Evolutionary conservation across 495 filamentous ascomycete species (phyloP).

Genomic region (Viridothelium virens): DNA sequence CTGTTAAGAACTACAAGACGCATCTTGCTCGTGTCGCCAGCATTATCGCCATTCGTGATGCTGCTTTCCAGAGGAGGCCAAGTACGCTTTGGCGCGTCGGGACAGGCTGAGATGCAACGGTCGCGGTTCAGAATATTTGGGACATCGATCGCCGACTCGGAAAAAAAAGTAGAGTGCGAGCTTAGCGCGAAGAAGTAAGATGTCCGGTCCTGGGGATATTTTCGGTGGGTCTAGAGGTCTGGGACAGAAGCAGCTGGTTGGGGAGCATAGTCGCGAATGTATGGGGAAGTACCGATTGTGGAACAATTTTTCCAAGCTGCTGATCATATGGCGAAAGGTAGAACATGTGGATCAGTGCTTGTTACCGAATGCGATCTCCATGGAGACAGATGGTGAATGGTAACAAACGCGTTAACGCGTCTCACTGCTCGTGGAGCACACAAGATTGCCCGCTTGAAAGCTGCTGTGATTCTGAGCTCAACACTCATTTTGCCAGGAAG

Average conservation of each 20-base stretch:
- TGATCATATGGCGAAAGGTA: too few species aligned
- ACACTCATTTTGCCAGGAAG: slow-evolving; percentile 60
- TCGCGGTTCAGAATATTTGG: not conserved
- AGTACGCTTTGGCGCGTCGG: not conserved
- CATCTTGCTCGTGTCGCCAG: not conserved
- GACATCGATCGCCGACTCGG: not conserved
- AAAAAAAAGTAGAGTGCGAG: not conserved
- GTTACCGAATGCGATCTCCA: too few species aligned
- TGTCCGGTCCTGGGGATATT: not conserved
- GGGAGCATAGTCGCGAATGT: not conserved
- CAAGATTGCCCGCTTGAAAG: too few species aligned
- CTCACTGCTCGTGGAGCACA: not conserved
- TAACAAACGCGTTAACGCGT: not conserved
- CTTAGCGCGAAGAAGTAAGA: slow-evolving; percentile 1
- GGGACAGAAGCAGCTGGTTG: not conserved
- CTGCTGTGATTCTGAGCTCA: too few species aligned
- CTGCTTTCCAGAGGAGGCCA: not conserved
- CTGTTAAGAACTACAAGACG: slow-evolving; percentile 9
- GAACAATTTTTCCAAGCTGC: too few species aligned
- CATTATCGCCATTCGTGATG: not conserved
- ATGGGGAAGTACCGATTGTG: not conserved
- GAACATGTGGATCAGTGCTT: too few species aligned
- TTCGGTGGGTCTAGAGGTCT: not conserved
- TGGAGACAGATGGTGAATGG: not conserved
- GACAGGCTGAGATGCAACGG: not conserved